Percentiles rank a stretch among this genome's conserved stretches.
Evolutionary conservation across 1,284 basidiomycete genomes (phyloP).

Genomic region (Sporisorium sorghi): DNA sequence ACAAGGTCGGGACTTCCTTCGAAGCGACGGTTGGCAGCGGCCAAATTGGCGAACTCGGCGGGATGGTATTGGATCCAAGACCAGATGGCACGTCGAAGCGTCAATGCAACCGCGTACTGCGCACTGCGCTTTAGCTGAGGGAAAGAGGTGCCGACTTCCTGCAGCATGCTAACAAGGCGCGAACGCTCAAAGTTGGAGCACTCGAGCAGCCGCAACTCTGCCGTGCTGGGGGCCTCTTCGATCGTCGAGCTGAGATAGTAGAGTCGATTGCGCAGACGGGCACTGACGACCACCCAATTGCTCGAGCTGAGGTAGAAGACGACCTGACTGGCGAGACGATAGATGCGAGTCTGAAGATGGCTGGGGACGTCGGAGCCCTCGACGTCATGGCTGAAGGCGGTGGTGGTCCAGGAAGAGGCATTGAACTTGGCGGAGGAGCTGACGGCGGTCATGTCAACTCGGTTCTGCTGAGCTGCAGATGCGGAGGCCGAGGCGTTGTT

Average conservation of each 20-base stretch:
- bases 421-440: slow-evolving; percentile 42
- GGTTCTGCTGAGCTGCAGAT: slow-evolving; percentile 1
- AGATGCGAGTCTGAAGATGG: slow-evolving; percentile 65
- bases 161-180: slow-evolving; percentile 61
- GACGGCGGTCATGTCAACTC: slow-evolving; percentile 1
- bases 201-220: slow-evolving; percentile 78
- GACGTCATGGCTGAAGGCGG: slow-evolving; percentile 35
- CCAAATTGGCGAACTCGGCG: slow-evolving; percentile 80
- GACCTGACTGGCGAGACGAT: slow-evolving; percentile 75
- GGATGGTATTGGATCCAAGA: slow-evolving; percentile 90
- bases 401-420: slow-evolving; percentile 44
- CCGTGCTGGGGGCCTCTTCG: slow-evolving; percentile 74
- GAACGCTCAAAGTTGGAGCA: slow-evolving; percentile 71
- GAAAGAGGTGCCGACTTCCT: slow-evolving; percentile 84
- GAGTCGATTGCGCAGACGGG: slow-evolving; percentile 80
- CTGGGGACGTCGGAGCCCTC: slow-evolving; percentile 43
- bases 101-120: slow-evolving; percentile 79
- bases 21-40: slow-evolving; percentile 70
- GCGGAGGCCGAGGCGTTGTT: slow-evolving; percentile 4
- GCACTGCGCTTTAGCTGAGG: slow-evolving; percentile 84
- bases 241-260: slow-evolving; percentile 74
- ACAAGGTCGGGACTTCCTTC: slow-evolving; percentile 68
- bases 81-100: slow-evolving; percentile 85
- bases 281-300: slow-evolving; percentile 86
- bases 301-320: slow-evolving; percentile 88